Evolutionary conservation across 192 early-diverging fungal genomes (phyloP).

Genomic region (Gaertneriomyces sp.): DNA sequence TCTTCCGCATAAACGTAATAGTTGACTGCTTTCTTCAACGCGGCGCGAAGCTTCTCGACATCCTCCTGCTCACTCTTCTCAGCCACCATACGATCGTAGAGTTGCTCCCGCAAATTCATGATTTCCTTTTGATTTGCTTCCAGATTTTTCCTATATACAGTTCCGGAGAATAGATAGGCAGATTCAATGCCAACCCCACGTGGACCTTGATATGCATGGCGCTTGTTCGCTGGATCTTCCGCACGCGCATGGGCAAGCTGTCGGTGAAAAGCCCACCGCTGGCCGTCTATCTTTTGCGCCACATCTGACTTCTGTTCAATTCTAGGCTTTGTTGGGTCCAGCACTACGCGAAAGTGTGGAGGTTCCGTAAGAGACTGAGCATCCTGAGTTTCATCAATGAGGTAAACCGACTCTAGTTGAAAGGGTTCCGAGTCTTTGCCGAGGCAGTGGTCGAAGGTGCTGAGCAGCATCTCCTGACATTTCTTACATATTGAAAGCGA

Average conservation of each 20-base stretch:
- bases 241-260: background rate
- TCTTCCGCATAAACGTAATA: constrained; percentile 61
- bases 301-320: constrained; percentile 38
- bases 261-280: constrained; percentile 41
- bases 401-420: constrained; percentile 36
- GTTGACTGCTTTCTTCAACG: constrained; percentile 48
- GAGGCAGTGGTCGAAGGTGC: constrained; percentile 24
- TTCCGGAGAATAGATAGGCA: constrained; percentile 40
- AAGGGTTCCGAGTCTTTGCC: constrained; percentile 5
- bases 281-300: constrained; percentile 34
- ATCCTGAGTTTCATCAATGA: constrained; percentile 50
- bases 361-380: constrained; percentile 27
- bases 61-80: constrained; percentile 33
- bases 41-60: constrained; percentile 44
- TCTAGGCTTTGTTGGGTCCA: constrained; percentile 40
- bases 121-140: constrained; percentile 52
- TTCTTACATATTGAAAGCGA: constrained; percentile 46
- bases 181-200: constrained; percentile 21
- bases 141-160: constrained; percentile 48
- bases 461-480: constrained; percentile 44
- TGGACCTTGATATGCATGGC: background rate
- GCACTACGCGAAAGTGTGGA: constrained; percentile 48
- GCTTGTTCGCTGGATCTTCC: constrained; percentile 21
- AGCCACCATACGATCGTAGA: constrained; percentile 33
- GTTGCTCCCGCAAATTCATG: constrained; percentile 38